Evolutionary conservation across 2,329 filamentous ascomycete species (phyloP), one percentile per base, ranked within the genome.

Genomic region (Aspergillus udagawae): DNA sequence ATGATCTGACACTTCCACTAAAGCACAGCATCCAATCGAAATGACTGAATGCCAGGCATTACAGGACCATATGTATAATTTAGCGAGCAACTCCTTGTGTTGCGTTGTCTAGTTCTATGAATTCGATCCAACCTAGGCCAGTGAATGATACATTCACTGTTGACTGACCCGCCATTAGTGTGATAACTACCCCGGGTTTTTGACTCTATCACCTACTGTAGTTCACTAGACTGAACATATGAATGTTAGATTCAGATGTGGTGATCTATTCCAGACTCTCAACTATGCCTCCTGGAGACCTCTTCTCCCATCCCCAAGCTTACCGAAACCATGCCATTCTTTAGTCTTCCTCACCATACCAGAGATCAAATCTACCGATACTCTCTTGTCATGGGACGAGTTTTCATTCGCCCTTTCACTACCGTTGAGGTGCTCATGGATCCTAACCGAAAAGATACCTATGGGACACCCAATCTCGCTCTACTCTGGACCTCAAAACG

Each of bases 331-430:
- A 59, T 58, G 47, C 20, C 47, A 35, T 61, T 62, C 52, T 61
- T 63, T n/a, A 53, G 56, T 35, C 59, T 65, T 21, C 62, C 64
- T 32, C 44, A 54, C 28, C 25, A 49, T n/a, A 49, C 63, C 21
- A 59, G 63, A 27, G 45, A 61, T 29, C 54, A 57, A 47, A 63
- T 66, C 14, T 65, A 65, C 49, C 59, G 57, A 41, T 53, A 61
- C 50, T 56, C 60, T 12, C 53, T 65, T 12, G 59, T 63, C n/a
- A 53, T 52, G 12, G 41, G 35, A 14, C 60, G 53, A 17, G 49
- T 66, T 10, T 64, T 65, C 52, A 49, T 64, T 21, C 60, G 61
- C 8, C 61, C 63, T 3, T 64, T 65, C 51, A 56, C 65, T 41
- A 58, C 61, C 14, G 58, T 60, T 25, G 51, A 49, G 10, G 59